These are phyloP conservation scores for Podochytrium sp. DNA, from an alignment of 192 early-diverging fungal genomes.

Conservation along the genomic window DNA sequence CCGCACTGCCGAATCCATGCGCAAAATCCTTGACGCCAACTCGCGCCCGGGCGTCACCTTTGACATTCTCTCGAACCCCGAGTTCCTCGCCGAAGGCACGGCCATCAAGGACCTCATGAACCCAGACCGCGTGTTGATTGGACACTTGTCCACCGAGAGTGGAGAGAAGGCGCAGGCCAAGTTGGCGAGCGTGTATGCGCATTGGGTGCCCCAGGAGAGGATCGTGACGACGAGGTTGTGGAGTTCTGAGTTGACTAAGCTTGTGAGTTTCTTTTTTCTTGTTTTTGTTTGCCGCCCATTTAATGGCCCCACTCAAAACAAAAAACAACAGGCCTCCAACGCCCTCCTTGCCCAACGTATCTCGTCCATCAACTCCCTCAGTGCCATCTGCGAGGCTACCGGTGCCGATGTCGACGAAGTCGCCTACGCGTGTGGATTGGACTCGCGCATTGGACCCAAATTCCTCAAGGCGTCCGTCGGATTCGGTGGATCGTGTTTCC, in stretches of 20 bases:
- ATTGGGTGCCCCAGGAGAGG: slow-evolving; percentile 82
- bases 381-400: slow-evolving; percentile 89
- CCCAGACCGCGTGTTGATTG: slow-evolving; percentile 92
- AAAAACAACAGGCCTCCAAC: slow-evolving; percentile 74
- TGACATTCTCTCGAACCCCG: slow-evolving; percentile 90
- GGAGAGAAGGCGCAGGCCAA: slow-evolving; percentile 77
- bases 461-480: slow-evolving; percentile 91
- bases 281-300: background rate
- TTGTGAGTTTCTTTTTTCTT: slow-evolving; percentile 51
- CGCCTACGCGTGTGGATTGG: slow-evolving; percentile 85
- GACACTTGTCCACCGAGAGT: slow-evolving; percentile 71
- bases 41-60: slow-evolving; percentile 69
- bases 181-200: slow-evolving; percentile 76
- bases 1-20: slow-evolving; percentile 83
- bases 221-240: slow-evolving; percentile 92
- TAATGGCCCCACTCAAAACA: background rate
- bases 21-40: slow-evolving; percentile 83
- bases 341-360: slow-evolving; percentile 93
- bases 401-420: slow-evolving; percentile 91
- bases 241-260: slow-evolving; percentile 94
- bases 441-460: slow-evolving; percentile 84
- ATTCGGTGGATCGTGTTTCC: slow-evolving; percentile 95
- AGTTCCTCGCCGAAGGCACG: slow-evolving; percentile 95
- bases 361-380: slow-evolving; percentile 87
- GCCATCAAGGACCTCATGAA: slow-evolving; percentile 80